Conservation (phyloP, 805 yeast genomes). For the Jamesozyma gamospora region DNA sequence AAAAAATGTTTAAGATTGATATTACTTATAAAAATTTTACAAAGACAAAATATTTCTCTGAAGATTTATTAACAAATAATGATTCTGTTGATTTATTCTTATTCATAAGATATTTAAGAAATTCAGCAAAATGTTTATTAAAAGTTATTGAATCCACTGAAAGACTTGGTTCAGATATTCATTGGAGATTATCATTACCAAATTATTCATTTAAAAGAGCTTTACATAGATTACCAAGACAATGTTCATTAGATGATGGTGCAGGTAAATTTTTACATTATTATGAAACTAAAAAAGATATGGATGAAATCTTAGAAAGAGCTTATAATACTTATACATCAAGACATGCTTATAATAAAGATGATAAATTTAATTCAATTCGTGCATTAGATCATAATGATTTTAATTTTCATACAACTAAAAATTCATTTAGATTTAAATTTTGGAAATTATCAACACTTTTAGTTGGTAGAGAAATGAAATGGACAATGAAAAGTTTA, state of each 20-base stretch:
- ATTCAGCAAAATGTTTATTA: slow-evolving; percentile 31
- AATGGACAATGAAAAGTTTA: slow-evolving; percentile 36
- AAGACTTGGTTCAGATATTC: slow-evolving; percentile 16
- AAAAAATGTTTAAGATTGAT: slow-evolving; percentile 28
- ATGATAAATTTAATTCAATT: slow-evolving; percentile 3
- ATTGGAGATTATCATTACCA: slow-evolving; percentile 31
- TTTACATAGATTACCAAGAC: slow-evolving; percentile 33
- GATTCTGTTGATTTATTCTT: slow-evolving; percentile 33
- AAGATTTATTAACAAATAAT: slow-evolving; percentile 29
- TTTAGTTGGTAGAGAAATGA: slow-evolving; percentile 32
- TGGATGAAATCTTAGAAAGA: slow-evolving; percentile 37
- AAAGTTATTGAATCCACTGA: slow-evolving; percentile 18
- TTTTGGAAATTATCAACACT: slow-evolving; percentile 31
- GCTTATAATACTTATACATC: slow-evolving; percentile 38
- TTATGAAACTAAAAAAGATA: slow-evolving; percentile 35
- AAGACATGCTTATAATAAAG: slow-evolving; percentile 20
- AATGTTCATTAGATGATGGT: slow-evolving; percentile 39
- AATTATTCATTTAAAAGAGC: slow-evolving; percentile 35
- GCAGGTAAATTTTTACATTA: slow-evolving; percentile 36
- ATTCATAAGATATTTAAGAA: slow-evolving; percentile 33
- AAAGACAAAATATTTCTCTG: slow-evolving; percentile 28
- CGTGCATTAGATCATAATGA: slow-evolving; percentile 36
- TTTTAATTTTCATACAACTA: slow-evolving; percentile 33
- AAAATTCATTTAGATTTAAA: slow-evolving; percentile 28
- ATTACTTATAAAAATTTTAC: slow-evolving; percentile 30